Evolutionary conservation across 148 eudicot genomes (phyloP).

Genomic region (Fagopyrum esculentum): DNA sequence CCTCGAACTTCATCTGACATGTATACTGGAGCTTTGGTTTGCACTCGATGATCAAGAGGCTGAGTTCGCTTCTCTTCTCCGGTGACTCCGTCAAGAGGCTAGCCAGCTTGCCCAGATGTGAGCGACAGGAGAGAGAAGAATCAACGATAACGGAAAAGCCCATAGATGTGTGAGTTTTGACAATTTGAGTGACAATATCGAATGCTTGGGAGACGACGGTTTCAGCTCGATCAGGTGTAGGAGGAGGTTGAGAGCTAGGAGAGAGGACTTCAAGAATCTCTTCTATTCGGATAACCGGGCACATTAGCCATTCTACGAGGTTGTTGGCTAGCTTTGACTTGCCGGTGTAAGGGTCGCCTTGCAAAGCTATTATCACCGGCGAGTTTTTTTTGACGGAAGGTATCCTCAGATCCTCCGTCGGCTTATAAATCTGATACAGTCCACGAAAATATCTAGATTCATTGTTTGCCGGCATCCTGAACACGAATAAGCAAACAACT

Average conservation of each 20-base stretch:
- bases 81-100: background rate
- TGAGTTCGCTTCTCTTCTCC: background rate
- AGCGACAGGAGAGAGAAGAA: background rate
- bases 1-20: background rate
- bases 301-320: background rate
- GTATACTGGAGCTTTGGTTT: background rate
- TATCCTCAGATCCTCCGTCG: too few species aligned
- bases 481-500: too few species aligned
- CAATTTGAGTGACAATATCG: background rate
- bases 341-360: slow-evolving; percentile 5
- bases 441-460: too few species aligned
- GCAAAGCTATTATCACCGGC: background rate
- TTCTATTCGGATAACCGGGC: background rate
- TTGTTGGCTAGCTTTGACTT: background rate
- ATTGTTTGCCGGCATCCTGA: too few species aligned
- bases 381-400: background rate
- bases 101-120: background rate
- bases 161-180: background rate
- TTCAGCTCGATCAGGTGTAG: background rate
- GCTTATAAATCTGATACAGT: too few species aligned
- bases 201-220: background rate
- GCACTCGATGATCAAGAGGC: slow-evolving; percentile 9
- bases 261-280: background rate
- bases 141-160: background rate
- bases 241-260: background rate